Percentiles rank a stretch among this genome's conserved stretches.
Evolutionary conservation across 129 eudicot species (phyloP).

Genomic region (Tagetes patula): DNA sequence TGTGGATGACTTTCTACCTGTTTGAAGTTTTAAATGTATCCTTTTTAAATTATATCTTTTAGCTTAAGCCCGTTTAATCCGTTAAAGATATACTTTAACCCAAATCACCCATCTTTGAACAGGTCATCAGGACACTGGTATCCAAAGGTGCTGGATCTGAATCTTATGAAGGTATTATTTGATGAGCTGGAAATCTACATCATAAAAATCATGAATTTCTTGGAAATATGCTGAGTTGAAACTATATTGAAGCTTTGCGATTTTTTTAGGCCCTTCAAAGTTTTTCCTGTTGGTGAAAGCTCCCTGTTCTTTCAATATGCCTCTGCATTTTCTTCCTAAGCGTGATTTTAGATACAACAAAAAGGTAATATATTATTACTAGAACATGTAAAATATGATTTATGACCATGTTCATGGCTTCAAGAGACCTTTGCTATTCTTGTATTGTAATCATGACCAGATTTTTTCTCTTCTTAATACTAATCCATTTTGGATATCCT

Average conservation of each 20-base stretch:
- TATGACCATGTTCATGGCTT: constrained; percentile 11
- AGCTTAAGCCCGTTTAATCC: neutral
- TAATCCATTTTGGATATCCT: neutral
- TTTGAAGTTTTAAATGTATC: neutral
- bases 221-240: neutral
- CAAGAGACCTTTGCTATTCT: neutral
- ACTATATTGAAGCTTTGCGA: constrained; percentile 20
- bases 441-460: neutral
- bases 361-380: constrained; percentile 43
- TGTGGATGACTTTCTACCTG: neutral
- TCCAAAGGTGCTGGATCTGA: constrained; percentile 83
- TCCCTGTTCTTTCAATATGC: constrained; percentile 61
- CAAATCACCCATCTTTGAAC: constrained; percentile 12
- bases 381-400: neutral
- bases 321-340: constrained; percentile 90
- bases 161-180: constrained; percentile 66
- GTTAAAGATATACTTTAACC: neutral
- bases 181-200: constrained; percentile 13
- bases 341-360: constrained; percentile 69
- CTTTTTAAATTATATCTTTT: constrained; percentile 1
- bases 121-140: constrained; percentile 76
- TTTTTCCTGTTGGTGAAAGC: constrained; percentile 87
- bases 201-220: constrained; percentile 2
- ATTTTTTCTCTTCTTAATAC: neutral
- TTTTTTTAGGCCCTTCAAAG: constrained; percentile 67